These are phyloP conservation scores for Tulasnella sp. DNA, from an alignment of 768 basidiomycete species.

Conservation along the genomic window DNA sequence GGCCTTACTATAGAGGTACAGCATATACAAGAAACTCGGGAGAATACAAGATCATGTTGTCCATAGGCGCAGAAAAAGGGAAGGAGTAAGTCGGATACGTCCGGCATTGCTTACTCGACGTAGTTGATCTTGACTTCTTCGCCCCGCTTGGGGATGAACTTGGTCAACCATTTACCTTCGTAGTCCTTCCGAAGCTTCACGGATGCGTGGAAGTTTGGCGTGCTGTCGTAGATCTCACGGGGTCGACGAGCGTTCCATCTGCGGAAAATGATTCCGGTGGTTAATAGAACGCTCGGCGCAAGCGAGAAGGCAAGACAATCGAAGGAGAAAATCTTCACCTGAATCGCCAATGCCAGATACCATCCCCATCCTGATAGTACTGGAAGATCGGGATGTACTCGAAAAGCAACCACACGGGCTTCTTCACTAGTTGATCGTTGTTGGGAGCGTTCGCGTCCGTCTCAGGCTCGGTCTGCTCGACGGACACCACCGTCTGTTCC, in stretches of 20 bases:
- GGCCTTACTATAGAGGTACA: not conserved
- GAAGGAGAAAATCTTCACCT: not conserved
- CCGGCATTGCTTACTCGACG: slow-evolving; percentile 31
- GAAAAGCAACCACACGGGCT: slow-evolving; percentile 24
- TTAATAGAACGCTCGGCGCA: not conserved
- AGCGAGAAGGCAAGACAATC: not conserved
- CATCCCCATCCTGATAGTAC: slow-evolving; percentile 20
- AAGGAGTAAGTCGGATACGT: slow-evolving; percentile 19
- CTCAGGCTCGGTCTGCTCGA: not conserved
- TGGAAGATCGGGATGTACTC: slow-evolving; percentile 21
- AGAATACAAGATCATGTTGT: not conserved
- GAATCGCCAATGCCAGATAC: slow-evolving; percentile 16
- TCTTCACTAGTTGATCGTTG: slow-evolving; percentile 8
- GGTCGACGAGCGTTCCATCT: slow-evolving; percentile 2
- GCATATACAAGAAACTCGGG: not conserved
- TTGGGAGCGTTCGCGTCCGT: not conserved
- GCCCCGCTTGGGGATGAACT: not conserved
- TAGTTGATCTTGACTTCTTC: not conserved
- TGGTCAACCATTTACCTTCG: not conserved
- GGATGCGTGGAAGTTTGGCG: slow-evolving; percentile 2
- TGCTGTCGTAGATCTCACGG: slow-evolving; percentile 16
- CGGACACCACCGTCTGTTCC: not conserved
- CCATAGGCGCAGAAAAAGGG: not conserved
- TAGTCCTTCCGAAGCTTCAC: not conserved
- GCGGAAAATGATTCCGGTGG: not conserved